These are phyloP conservation scores for Chlamydomonas incerta DNA, from an alignment of 139 green algal genomes.

Conservation along the genomic window DNA sequence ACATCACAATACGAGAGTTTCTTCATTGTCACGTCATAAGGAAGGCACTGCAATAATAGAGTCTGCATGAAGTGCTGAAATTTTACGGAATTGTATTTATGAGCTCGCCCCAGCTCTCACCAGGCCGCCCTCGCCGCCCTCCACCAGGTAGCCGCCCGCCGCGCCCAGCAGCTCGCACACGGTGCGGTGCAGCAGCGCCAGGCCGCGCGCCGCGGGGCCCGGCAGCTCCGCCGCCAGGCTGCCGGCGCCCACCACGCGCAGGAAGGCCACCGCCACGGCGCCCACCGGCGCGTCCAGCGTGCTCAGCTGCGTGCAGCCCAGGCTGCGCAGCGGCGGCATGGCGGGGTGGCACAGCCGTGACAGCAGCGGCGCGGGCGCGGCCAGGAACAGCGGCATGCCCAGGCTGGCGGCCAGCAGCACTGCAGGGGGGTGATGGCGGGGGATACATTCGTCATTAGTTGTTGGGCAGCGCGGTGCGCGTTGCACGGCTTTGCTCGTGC, in stretches of 20 bases:
- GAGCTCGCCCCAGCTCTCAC: no score
- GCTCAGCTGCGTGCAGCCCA: background rate
- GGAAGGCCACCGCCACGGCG: background rate
- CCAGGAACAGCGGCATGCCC: background rate
- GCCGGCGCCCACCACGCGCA: background rate
- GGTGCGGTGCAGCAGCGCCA: background rate
- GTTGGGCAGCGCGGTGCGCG: no score
- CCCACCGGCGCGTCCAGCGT: slow-evolving; percentile 3
- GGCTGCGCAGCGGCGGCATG: background rate
- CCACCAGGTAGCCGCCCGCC: background rate
- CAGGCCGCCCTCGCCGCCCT: background rate
- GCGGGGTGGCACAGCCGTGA: background rate
- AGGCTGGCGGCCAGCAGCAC: no score
- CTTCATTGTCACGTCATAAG: no score
- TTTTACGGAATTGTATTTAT: no score
- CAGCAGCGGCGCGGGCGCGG: background rate
- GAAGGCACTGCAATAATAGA: no score
- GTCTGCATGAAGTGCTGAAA: no score
- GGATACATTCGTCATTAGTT: no score
- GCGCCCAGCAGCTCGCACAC: background rate
- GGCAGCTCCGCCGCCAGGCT: background rate
- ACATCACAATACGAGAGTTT: no score
- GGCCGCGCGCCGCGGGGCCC: background rate
- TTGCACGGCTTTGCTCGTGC: no score
- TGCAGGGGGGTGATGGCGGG: no score